phyloP scores from a whole-genome alignment of 805 yeast species.

The Candida railenensis region DNA sequence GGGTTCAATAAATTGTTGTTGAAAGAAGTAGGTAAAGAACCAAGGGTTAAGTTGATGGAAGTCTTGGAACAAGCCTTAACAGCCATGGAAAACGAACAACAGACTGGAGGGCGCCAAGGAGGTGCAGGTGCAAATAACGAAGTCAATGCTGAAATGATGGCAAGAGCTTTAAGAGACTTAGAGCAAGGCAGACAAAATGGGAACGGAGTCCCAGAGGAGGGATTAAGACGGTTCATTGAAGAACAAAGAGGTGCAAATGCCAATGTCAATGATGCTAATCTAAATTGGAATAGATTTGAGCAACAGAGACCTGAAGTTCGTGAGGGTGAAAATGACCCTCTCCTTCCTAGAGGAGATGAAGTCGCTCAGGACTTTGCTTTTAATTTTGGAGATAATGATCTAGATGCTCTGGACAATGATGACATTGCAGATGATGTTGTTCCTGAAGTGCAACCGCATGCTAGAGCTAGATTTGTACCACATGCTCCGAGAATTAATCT shows the following conservation, averaged over 20 bases:
- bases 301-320: neutral
- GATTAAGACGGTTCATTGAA: neutral
- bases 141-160: conserved; percentile 2
- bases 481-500: neutral
- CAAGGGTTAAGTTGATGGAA: conserved; percentile 39
- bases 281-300: neutral
- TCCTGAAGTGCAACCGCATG: neutral
- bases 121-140: conserved; percentile 11
- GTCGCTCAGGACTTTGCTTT: neutral
- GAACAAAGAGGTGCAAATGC: neutral
- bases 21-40: conserved; percentile 59
- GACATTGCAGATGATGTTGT: neutral
- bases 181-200: neutral
- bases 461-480: neutral
- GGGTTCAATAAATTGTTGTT: conserved; percentile 61
- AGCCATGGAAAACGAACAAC: neutral
- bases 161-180: neutral
- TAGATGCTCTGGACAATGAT: neutral
- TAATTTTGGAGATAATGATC: conserved; percentile 1
- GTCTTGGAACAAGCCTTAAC: conserved; percentile 31
- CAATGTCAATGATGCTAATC: neutral
- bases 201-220: neutral
- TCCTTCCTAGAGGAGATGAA: neutral
- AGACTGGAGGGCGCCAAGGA: conserved; percentile 5
- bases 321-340: neutral